Conservation (phyloP, 768 basidiomycete genomes). For the Hygrophoropsis aurantiaca region DNA sequence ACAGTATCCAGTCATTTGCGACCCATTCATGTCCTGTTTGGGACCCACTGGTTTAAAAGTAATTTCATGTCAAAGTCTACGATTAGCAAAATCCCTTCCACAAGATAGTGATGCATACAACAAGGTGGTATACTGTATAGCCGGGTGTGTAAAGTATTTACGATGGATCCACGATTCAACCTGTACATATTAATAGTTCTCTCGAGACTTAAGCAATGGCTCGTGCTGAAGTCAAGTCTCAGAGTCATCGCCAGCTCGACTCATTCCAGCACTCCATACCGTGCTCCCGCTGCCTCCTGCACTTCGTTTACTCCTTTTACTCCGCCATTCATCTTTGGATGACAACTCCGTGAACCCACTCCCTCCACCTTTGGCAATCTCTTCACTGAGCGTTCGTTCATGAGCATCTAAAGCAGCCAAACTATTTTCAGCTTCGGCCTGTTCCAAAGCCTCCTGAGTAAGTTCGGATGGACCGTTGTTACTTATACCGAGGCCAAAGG, state of each 20-base stretch:
- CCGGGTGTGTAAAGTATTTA: constrained; percentile 19
- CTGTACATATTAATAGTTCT: constrained; percentile 13
- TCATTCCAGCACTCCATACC: constrained; percentile 87
- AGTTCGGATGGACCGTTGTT: constrained; percentile 40
- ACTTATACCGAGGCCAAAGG: constrained; percentile 28
- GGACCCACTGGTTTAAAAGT: too few relatives aligned
- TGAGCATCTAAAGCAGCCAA: constrained; percentile 79
- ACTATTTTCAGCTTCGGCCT: constrained; percentile 73
- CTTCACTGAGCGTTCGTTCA: constrained; percentile 68
- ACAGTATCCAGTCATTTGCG: too few relatives aligned
- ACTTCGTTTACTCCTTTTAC: constrained; percentile 48
- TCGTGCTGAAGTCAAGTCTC: constrained; percentile 32
- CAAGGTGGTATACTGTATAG: too few relatives aligned
- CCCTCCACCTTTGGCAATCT: constrained; percentile 70
- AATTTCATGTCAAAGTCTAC: too few relatives aligned
- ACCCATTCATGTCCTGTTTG: too few relatives aligned
- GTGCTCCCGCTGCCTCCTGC: constrained; percentile 73
- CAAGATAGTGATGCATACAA: too few relatives aligned
- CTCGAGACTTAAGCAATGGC: too few relatives aligned
- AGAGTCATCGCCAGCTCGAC: constrained; percentile 51
- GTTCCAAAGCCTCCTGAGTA: constrained; percentile 75
- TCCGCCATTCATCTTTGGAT: constrained; percentile 56
- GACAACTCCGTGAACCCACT: constrained; percentile 82
- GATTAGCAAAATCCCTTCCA: too few relatives aligned
- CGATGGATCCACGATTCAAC: constrained; percentile 14